Evolutionary conservation across 345 rosid species (phyloP).

Genomic region (Lepidium aucheri): DNA sequence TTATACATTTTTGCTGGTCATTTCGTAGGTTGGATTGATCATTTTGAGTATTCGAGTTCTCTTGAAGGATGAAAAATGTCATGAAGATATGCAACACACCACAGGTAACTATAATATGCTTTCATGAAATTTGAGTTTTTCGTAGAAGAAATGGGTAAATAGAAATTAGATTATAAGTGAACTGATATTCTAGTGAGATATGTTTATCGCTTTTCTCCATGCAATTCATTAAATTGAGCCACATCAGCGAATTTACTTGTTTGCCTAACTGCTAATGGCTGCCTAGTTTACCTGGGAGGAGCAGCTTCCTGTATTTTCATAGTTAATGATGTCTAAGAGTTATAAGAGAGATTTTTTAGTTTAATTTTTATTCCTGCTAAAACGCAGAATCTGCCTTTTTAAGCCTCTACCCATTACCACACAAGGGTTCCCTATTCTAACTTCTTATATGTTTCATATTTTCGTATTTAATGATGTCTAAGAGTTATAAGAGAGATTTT

Average conservation of each 20-base stretch:
- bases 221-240: background rate
- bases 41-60: conserved; percentile 44
- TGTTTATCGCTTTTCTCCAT: background rate
- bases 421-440: conserved; percentile 5
- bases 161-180: background rate
- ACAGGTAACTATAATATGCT: conserved; percentile 29
- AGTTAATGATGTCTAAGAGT: conserved; percentile 3
- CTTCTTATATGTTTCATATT: conserved; percentile 4
- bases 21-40: conserved; percentile 50
- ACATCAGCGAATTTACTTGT: background rate
- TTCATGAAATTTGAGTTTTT: background rate
- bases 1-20: conserved; percentile 1
- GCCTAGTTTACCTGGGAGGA: background rate
- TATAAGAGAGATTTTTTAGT: background rate
- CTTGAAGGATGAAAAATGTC: conserved; percentile 35
- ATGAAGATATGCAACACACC: conserved; percentile 23
- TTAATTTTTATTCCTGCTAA: background rate
- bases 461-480: background rate
- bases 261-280: background rate
- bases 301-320: conserved; percentile 3
- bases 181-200: background rate
- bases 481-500: conserved; percentile 6
- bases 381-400: background rate
- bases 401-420: conserved; percentile 7
- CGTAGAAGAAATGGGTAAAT: background rate